These are phyloP conservation scores for Dioscorea zingiberensis DNA, from an alignment of 106 monocot species.

Conservation along the genomic window DNA sequence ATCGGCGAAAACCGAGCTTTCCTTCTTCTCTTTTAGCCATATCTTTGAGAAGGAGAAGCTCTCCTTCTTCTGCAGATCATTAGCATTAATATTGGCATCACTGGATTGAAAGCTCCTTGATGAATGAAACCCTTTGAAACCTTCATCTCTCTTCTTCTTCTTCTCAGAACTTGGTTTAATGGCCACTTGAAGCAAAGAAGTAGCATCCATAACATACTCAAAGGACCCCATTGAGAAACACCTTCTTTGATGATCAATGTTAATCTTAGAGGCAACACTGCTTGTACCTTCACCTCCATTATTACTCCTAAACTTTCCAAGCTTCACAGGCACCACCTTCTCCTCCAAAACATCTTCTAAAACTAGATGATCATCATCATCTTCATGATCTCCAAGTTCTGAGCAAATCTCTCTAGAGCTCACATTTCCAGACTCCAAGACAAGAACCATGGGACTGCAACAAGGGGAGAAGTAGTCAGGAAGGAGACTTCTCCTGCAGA, in stretches of 20 bases:
- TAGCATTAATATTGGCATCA: too few relatives aligned
- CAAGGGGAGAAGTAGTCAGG: conserved; percentile 33
- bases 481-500: conserved; percentile 50
- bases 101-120: neutral
- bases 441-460: conserved; percentile 31
- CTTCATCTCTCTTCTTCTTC: conserved; percentile 29
- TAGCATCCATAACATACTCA: conserved; percentile 76
- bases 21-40: conserved; percentile 34
- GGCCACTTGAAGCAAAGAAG: conserved; percentile 43
- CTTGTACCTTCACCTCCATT: conserved; percentile 16
- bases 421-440: conserved; percentile 45
- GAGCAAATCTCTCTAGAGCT: conserved; percentile 43
- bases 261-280: conserved; percentile 15
- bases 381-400: too few relatives aligned
- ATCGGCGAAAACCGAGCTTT: too few relatives aligned
- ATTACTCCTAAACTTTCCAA: conserved; percentile 45
- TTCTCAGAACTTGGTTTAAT: conserved; percentile 51
- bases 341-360: neutral
- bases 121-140: conserved; percentile 23
- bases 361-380: too few relatives aligned
- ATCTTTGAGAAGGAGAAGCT: conserved; percentile 62
- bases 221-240: conserved; percentile 81
- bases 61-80: conserved; percentile 21
- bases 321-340: conserved; percentile 49
- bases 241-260: conserved; percentile 51